Evolutionary conservation across 768 basidiomycete species (phyloP).

Genomic region (Porphyrellus cyaneotinctus): DNA sequence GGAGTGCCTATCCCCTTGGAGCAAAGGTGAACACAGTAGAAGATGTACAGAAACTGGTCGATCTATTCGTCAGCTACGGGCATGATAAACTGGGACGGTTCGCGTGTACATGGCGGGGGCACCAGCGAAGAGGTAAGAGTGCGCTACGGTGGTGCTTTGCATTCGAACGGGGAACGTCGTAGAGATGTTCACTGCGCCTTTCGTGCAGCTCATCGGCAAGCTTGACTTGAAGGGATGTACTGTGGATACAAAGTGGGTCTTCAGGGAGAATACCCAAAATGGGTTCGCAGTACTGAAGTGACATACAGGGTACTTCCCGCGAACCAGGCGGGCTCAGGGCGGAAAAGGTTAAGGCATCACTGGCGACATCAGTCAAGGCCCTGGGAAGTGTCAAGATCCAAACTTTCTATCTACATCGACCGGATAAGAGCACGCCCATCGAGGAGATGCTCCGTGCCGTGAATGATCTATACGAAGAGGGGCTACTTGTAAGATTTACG

Average conservation of each 20-base stretch:
- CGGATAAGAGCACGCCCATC: slow-evolving; percentile 42
- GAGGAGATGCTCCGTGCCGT: slow-evolving; percentile 45
- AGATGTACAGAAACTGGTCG: slow-evolving; percentile 20
- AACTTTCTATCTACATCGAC: slow-evolving; percentile 26
- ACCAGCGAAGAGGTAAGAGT: slow-evolving; percentile 13
- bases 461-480: slow-evolving; percentile 47
- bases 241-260: slow-evolving; percentile 20
- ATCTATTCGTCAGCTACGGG: slow-evolving; percentile 14
- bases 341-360: not conserved
- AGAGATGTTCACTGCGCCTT: not conserved
- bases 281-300: not conserved
- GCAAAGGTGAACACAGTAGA: slow-evolving; percentile 11
- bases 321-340: not conserved
- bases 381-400: slow-evolving; percentile 3
- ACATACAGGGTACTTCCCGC: slow-evolving; percentile 33
- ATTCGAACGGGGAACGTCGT: not conserved
- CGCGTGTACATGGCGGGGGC: slow-evolving; percentile 10
- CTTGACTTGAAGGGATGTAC: slow-evolving; percentile 17
- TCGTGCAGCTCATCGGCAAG: slow-evolving; percentile 9
- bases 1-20: not conserved
- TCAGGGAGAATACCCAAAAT: not conserved
- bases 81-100: slow-evolving; percentile 12
- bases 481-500: slow-evolving; percentile 41
- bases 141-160: not conserved
- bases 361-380: not conserved